Conservation (phyloP, 495 filamentous ascomycete species). For the Rhypophila decipiens region DNA sequence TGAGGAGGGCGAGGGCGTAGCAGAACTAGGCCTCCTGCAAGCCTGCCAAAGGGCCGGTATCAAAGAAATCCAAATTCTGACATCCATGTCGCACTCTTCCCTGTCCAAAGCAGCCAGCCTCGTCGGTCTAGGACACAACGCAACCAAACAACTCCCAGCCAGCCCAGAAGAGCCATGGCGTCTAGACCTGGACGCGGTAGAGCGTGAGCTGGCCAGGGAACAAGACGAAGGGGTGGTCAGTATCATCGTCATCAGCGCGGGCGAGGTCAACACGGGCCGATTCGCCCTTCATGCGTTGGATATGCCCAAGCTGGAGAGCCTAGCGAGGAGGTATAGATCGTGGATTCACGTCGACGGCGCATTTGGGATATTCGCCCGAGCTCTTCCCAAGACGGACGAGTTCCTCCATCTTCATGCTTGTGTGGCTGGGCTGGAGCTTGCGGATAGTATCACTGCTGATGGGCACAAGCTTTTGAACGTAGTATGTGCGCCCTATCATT, state of each 20-base stretch:
- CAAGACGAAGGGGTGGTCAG: constrained; percentile 53
- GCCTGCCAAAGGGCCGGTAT: constrained; percentile 59
- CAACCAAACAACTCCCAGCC: constrained; percentile 54
- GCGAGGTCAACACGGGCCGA: constrained; percentile 85
- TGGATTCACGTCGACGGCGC: constrained; percentile 92
- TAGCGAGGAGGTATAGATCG: constrained; percentile 68
- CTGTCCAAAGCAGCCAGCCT: constrained; percentile 76
- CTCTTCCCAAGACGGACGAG: constrained; percentile 52
- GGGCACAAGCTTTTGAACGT: constrained; percentile 93
- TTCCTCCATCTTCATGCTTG: constrained; percentile 50
- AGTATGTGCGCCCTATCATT: constrained; percentile 30
- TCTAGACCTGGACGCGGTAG: constrained; percentile 57
- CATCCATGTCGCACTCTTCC: constrained; percentile 76
- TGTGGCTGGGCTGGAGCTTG: constrained; percentile 67
- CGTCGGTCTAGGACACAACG: constrained; percentile 68
- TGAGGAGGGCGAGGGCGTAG: constrained; percentile 41
- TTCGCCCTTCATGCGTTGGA: constrained; percentile 63
- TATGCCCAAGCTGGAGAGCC: constrained; percentile 54
- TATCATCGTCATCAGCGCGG: constrained; percentile 73
- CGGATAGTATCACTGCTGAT: constrained; percentile 81
- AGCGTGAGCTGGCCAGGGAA: constrained; percentile 39
- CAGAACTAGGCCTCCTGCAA: constrained; percentile 60
- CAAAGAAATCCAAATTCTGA: constrained; percentile 65
- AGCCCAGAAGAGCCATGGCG: constrained; percentile 50
- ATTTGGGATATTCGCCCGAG: constrained; percentile 77